phyloP scores from a whole-genome alignment of 169 alveolate genomes.

The Plasmodium vinckei region DNA sequence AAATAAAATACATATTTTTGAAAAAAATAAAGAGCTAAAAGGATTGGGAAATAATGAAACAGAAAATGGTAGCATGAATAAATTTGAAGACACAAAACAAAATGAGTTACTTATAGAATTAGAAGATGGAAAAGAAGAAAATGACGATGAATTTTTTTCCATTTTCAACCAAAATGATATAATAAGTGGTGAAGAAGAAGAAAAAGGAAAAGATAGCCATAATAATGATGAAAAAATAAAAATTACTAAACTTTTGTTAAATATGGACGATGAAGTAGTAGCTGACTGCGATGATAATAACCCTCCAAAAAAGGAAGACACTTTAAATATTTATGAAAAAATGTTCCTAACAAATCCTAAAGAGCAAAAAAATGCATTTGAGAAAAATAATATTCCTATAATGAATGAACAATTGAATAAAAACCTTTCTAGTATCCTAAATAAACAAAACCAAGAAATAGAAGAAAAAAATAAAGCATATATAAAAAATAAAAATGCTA shows the following conservation, averaged over 20 bases:
- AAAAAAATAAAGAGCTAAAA: background rate
- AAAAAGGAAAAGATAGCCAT: background rate
- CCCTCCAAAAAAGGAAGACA: slow-evolving; percentile 53
- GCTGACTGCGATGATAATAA: background rate
- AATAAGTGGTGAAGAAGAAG: slow-evolving; percentile 15
- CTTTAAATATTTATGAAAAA: slow-evolving; percentile 53
- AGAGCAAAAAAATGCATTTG: background rate
- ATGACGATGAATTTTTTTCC: slow-evolving; percentile 55
- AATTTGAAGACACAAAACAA: background rate
- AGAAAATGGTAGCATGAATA: background rate
- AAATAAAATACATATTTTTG: background rate
- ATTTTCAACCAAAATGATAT: slow-evolving; percentile 59
- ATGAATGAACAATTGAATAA: slow-evolving; percentile 25
- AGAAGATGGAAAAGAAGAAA: slow-evolving; percentile 26
- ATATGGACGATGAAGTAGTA: too few species aligned
- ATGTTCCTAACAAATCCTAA: slow-evolving; percentile 32
- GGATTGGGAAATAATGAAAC: background rate
- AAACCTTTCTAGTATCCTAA: slow-evolving; percentile 15
- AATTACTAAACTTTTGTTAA: background rate
- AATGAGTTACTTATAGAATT: background rate
- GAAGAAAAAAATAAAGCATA: slow-evolving; percentile 5
- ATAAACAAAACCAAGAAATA: slow-evolving; percentile 3
- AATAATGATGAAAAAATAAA: background rate
- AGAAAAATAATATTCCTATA: background rate
- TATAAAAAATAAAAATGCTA: background rate